phyloP scores from a whole-genome alignment of 139 green algal genomes.

The Coelastrella sp. region DNA sequence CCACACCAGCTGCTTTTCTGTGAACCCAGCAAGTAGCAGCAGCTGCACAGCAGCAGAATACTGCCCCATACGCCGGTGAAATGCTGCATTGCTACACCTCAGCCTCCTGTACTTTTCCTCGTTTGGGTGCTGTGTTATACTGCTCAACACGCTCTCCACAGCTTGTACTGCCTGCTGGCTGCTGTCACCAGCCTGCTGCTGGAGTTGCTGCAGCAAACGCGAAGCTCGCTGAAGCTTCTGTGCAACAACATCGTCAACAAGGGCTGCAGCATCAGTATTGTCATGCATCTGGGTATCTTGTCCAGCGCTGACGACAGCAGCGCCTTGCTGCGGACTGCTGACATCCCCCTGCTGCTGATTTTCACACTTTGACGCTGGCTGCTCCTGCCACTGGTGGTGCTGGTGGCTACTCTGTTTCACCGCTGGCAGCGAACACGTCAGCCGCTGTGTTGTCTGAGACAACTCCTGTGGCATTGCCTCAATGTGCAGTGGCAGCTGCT shows the following conservation, averaged over 20 bases:
- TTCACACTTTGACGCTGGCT: not conserved
- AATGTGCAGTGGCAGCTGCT: not conserved
- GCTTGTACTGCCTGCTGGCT: slow-evolving; percentile 20
- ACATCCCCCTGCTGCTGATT: not conserved
- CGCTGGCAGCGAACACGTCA: too few species aligned
- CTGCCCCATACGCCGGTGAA: slow-evolving; percentile 44
- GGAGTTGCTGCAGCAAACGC: not conserved
- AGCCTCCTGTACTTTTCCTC: slow-evolving; percentile 49
- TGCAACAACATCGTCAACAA: not conserved
- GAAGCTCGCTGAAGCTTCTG: slow-evolving; percentile 4
- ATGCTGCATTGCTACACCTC: slow-evolving; percentile 45
- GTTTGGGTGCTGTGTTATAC: slow-evolving; percentile 27
- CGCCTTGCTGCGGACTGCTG: not conserved
- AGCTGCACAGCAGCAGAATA: slow-evolving; percentile 50
- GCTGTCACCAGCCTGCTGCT: slow-evolving; percentile 24
- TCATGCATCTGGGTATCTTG: too few species aligned
- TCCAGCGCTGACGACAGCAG: not conserved
- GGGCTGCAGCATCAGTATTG: not conserved
- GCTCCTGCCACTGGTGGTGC: not conserved
- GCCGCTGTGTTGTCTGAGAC: not conserved
- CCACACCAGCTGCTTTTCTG: slow-evolving; percentile 1
- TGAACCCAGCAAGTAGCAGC: slow-evolving; percentile 56
- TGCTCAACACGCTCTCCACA: slow-evolving; percentile 52
- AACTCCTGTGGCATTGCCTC: not conserved
- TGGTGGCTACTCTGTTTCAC: too few species aligned